These are phyloP conservation scores for Talaromyces sp. DNA, from an alignment of 2,329 filamentous ascomycete genomes.

Conservation along the genomic window DNA sequence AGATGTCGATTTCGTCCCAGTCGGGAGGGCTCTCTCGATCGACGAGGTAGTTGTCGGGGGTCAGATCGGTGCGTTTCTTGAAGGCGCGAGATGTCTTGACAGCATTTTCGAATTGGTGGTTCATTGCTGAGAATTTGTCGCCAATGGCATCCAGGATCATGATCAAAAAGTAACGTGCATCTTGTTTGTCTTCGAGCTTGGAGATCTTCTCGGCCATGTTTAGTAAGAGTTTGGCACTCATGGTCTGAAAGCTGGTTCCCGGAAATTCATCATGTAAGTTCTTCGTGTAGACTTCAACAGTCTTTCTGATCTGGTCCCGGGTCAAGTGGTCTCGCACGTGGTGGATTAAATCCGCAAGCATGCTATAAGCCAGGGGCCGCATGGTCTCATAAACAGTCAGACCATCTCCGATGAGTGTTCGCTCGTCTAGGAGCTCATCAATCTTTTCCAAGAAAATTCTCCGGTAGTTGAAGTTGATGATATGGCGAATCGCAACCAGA, in stretches of 20 bases:
- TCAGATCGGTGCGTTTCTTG: conserved; percentile 59
- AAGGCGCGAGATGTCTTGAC: conserved; percentile 84
- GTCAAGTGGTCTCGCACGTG: conserved; percentile 87
- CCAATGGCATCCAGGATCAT: conserved; percentile 97
- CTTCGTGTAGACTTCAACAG: conserved; percentile 93
- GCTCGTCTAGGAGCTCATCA: conserved; percentile 88
- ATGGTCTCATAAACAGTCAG: conserved; percentile 96
- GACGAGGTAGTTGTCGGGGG: conserved; percentile 74
- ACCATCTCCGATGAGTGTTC: conserved; percentile 90
- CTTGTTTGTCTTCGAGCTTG: conserved; percentile 85
- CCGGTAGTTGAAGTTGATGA: conserved; percentile 98
- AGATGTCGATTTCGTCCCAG: conserved; percentile 98
- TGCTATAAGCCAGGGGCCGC: conserved; percentile 91
- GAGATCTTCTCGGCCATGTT: conserved; percentile 99
- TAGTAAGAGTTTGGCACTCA: conserved; percentile 93
- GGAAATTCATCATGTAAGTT: conserved; percentile 95
- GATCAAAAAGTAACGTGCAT: conserved; percentile 90
- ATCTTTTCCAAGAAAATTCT: conserved; percentile 94
- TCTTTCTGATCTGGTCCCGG: conserved; percentile 88
- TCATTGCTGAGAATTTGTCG: conserved; percentile 98
- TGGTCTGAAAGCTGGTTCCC: conserved; percentile 97
- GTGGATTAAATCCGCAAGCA: conserved; percentile 96
- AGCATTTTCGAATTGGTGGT: conserved; percentile 88
- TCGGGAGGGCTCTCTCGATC: conserved; percentile 77
- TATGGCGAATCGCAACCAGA: conserved; percentile 91